These are phyloP conservation scores for Colletotrichum cuscutae DNA, from an alignment of 2,329 filamentous ascomycete genomes.

Conservation along the genomic window DNA sequence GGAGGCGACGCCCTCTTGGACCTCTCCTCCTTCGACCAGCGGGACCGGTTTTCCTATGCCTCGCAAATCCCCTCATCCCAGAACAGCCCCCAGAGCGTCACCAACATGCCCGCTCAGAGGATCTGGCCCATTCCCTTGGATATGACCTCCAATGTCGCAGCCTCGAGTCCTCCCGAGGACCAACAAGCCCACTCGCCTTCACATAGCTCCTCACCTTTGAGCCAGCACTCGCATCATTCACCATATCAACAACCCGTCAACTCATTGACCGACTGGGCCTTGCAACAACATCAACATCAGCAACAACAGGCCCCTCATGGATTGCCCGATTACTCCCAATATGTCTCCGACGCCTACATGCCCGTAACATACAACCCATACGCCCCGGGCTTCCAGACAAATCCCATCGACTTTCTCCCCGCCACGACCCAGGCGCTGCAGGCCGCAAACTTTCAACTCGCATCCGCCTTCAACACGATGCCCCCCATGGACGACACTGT, in stretches of 20 bases:
- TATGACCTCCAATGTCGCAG: constrained; percentile 57
- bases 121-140: constrained; percentile 65
- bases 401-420: constrained; percentile 69
- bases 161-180: constrained; percentile 60
- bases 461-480: constrained; percentile 70
- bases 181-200: constrained; percentile 57
- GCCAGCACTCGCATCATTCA: constrained; percentile 62
- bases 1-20: constrained; percentile 70
- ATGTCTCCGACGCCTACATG: constrained; percentile 63
- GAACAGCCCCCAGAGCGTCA: constrained; percentile 35
- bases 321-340: constrained; percentile 60
- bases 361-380: constrained; percentile 55
- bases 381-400: constrained; percentile 62
- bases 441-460: constrained; percentile 69
- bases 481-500: constrained; percentile 64
- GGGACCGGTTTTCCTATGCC: constrained; percentile 65
- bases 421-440: constrained; percentile 72
- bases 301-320: constrained; percentile 42
- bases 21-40: constrained; percentile 66
- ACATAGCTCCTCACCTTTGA: constrained; percentile 58
- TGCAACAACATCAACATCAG: constrained; percentile 65
- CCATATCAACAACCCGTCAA: constrained; percentile 63
- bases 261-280: constrained; percentile 70
- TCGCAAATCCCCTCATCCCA: constrained; percentile 47
- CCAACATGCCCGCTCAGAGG: constrained; percentile 49